Evolutionary conservation across 306 rosid genomes (phyloP), one percentile per base, ranked within the genome.

Genomic region (Lathyrus oleraceus): DNA sequence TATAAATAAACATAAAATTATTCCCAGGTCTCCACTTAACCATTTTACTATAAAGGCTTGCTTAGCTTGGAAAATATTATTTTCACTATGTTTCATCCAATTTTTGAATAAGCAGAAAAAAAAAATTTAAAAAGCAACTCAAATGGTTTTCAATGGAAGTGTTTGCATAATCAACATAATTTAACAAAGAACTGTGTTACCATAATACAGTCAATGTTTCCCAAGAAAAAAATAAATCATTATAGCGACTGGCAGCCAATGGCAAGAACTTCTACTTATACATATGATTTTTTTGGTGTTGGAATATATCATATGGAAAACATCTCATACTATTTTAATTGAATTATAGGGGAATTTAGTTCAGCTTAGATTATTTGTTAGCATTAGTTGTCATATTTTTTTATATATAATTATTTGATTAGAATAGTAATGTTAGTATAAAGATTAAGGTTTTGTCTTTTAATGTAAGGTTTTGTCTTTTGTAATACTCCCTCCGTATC

Each of bases 211-310:
- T 66, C 32, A 56, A 23, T 56, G 51, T 57, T 58, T 59, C 51
- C 27, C 61, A 54, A 65, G n/a, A 19, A n/a, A 15, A 15, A 71
- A 56, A 32, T 44, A 49, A 8, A 76, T 28, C 23, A 58, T 61
- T 53, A 30, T 30, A 4, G 35, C 2, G 35, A 4, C 35, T 30
- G 35, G 39, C 8, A 36, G 58, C 42, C 49, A 78, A 49, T 7
- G 47, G 40, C 65, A 72, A 44, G 48, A 71, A 48, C 39, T 36
- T 56, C n/a, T 6, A 62, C 40, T 67, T 65, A 71, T 47, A 17
- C 16, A 47, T 45, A 58, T 45, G 28, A 15, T 65, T 71, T 56
- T 21, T 28, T 12, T 65, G 25, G 42, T 38, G 15, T 36, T 38
- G 25, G 28, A 61, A 17, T 38, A 61, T 61, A 61, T 38, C 56